Evolutionary conservation across 1,284 basidiomycete species (phyloP).

Genomic region (Vanrija pseudolonga): DNA sequence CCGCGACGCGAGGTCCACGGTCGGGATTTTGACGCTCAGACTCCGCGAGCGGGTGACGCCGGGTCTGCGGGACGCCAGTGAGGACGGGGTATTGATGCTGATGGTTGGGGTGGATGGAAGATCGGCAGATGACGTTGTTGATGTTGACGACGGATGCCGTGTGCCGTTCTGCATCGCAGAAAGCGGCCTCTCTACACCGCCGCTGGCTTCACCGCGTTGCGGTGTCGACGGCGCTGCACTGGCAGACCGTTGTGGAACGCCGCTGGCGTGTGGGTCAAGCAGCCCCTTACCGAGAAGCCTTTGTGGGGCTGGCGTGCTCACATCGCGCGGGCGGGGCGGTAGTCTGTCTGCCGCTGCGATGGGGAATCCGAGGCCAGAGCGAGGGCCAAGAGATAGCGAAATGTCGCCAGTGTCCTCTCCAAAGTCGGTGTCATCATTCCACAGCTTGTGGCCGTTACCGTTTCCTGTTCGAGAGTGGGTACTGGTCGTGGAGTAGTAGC

Average conservation of each 20-base stretch:
- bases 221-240: not conserved
- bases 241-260: not conserved
- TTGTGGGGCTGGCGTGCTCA: not conserved
- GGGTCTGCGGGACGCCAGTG: not conserved
- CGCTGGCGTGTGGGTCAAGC: not conserved
- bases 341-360: not conserved
- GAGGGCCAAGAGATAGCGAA: conserved; percentile 3
- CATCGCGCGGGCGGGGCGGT: not conserved
- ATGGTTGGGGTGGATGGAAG: not conserved
- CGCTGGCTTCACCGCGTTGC: not conserved
- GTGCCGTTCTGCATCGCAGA: not conserved
- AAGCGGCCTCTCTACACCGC: not conserved
- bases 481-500: not conserved
- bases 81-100: not conserved
- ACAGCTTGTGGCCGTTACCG: not conserved
- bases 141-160: not conserved
- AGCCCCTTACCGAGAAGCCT: not conserved
- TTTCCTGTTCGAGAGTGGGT: not conserved
- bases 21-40: conserved; percentile 13
- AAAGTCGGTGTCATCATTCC: not conserved
- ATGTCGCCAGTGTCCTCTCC: conserved; percentile 8
- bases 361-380: not conserved
- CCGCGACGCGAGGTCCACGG: conserved; percentile 1
- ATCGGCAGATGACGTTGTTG: not conserved
- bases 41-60: conserved; percentile 9